Conservation (phyloP, 2,329 filamentous ascomycete genomes). For the Diaporthe humulicola region DNA sequence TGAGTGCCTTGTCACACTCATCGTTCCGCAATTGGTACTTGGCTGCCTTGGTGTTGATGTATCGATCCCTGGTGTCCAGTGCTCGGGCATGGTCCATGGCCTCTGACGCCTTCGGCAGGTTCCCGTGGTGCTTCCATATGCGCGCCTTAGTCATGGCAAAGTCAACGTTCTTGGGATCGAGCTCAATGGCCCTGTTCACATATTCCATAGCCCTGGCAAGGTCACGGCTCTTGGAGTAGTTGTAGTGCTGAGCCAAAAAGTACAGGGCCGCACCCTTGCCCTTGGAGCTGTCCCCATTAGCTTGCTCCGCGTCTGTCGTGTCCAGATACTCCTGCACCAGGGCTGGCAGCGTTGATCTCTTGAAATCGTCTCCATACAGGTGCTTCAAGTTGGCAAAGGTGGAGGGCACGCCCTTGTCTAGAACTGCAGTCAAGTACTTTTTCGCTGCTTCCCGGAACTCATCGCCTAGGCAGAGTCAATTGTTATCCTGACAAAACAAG, state of each 20-base stretch:
- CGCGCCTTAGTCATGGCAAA: constrained; percentile 96
- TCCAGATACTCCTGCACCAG: constrained; percentile 84
- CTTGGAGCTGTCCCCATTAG: constrained; percentile 61
- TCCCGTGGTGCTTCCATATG: constrained; percentile 91
- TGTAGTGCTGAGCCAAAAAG: constrained; percentile 97
- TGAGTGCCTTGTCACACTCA: constrained; percentile 86
- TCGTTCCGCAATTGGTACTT: constrained; percentile 97
- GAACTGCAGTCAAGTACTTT: constrained; percentile 84
- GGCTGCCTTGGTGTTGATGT: constrained; percentile 98
- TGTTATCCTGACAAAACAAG: neutral
- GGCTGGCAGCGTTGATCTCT: constrained; percentile 81
- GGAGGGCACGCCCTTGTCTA: constrained; percentile 93
- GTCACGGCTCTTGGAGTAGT: constrained; percentile 89
- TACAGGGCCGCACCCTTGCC: constrained; percentile 88
- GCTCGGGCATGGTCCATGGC: constrained; percentile 89
- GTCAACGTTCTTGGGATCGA: constrained; percentile 86
- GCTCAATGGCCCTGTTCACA: constrained; percentile 85
- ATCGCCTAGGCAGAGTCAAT: constrained; percentile 66
- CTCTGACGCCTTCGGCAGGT: constrained; percentile 83
- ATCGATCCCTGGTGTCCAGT: constrained; percentile 90
- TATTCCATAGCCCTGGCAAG: constrained; percentile 84
- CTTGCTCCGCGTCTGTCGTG: constrained; percentile 58
- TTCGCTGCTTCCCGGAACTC: constrained; percentile 84
- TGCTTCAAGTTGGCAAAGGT: constrained; percentile 98
- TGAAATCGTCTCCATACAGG: constrained; percentile 82